Evolutionary conservation across 2,329 filamentous ascomycete species (phyloP).

Genomic region (Pseudogymnoascus verrucosus): DNA sequence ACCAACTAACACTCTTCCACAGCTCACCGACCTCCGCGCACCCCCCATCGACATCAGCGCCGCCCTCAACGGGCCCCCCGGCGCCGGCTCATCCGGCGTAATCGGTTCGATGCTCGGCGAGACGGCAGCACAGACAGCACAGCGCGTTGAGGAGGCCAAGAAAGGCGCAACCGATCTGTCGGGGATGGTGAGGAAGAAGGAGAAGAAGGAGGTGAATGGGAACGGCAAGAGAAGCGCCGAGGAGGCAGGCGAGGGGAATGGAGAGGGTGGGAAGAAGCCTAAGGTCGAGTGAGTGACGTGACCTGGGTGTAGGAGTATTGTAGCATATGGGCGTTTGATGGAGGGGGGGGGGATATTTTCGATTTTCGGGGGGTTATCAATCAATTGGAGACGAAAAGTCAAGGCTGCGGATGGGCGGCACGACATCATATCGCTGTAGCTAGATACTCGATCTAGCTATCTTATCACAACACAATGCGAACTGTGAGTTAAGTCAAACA

Average conservation of each 20-base stretch:
- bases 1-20: slow-evolving; percentile 15
- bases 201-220: slow-evolving; percentile 28
- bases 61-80: slow-evolving; percentile 44
- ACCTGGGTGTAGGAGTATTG: not conserved
- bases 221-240: slow-evolving; percentile 49
- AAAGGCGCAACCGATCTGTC: slow-evolving; percentile 67
- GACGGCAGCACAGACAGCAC: slow-evolving; percentile 51
- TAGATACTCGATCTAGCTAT: not conserved
- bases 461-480: not conserved
- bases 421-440: not conserved
- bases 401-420: not conserved
- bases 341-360: not conserved
- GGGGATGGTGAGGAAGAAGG: slow-evolving; percentile 62
- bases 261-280: slow-evolving; percentile 26
- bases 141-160: slow-evolving; percentile 62
- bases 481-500: not conserved
- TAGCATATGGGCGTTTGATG: not conserved
- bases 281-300: slow-evolving; percentile 18
- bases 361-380: not conserved
- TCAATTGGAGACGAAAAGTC: not conserved
- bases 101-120: slow-evolving; percentile 57
- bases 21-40: slow-evolving; percentile 62
- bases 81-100: slow-evolving; percentile 46
- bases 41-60: slow-evolving; percentile 52
- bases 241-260: slow-evolving; percentile 29